A percentile compares a stretch with the other conserved stretches of the same genome.
Evolutionary conservation across 495 filamentous ascomycete genomes (phyloP).

Genomic region (Penicilliopsis zonata): DNA sequence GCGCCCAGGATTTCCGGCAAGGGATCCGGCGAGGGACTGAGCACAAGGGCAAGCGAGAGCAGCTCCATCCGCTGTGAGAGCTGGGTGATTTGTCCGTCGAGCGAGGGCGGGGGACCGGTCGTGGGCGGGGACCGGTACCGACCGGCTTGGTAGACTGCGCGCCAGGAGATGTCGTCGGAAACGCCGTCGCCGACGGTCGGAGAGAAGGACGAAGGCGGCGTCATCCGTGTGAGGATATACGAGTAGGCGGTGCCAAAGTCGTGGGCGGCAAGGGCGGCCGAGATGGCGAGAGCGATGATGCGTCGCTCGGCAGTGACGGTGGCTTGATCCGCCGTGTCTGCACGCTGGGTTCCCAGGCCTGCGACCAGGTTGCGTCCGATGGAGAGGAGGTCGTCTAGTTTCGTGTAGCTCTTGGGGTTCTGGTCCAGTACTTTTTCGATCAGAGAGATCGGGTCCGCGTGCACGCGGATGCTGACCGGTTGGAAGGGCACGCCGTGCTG

Average conservation of each 20-base stretch:
- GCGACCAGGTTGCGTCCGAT: slow-evolving; percentile 66
- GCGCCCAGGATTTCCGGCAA: slow-evolving; percentile 75
- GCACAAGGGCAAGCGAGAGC: slow-evolving; percentile 67
- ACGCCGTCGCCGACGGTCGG: slow-evolving; percentile 15
- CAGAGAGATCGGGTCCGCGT: slow-evolving; percentile 72
- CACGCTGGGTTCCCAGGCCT: slow-evolving; percentile 34
- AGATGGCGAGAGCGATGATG: slow-evolving; percentile 79
- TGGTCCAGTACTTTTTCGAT: slow-evolving; percentile 79
- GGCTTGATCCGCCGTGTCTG: slow-evolving; percentile 14
- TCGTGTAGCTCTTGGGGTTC: slow-evolving; percentile 74
- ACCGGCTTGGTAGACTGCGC: slow-evolving; percentile 79
- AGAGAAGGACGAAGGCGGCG: slow-evolving; percentile 22
- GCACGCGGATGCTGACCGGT: slow-evolving; percentile 79
- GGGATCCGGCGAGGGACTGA: slow-evolving; percentile 59
- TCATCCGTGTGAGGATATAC: slow-evolving; percentile 64
- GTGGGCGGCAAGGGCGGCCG: slow-evolving; percentile 70
- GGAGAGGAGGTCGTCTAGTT: slow-evolving; percentile 69
- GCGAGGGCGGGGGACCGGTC: slow-evolving; percentile 12
- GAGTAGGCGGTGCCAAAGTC: slow-evolving; percentile 98
- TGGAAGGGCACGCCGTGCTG: slow-evolving; percentile 89
- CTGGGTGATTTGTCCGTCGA: slow-evolving; percentile 26
- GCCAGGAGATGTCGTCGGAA: slow-evolving; percentile 80
- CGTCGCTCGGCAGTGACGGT: slow-evolving; percentile 44
- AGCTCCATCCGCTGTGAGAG: slow-evolving; percentile 76
- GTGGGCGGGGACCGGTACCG: slow-evolving; percentile 48